These are phyloP conservation scores for Podospora pseudocomata DNA, from an alignment of 495 filamentous ascomycete genomes.

Conservation along the genomic window DNA sequence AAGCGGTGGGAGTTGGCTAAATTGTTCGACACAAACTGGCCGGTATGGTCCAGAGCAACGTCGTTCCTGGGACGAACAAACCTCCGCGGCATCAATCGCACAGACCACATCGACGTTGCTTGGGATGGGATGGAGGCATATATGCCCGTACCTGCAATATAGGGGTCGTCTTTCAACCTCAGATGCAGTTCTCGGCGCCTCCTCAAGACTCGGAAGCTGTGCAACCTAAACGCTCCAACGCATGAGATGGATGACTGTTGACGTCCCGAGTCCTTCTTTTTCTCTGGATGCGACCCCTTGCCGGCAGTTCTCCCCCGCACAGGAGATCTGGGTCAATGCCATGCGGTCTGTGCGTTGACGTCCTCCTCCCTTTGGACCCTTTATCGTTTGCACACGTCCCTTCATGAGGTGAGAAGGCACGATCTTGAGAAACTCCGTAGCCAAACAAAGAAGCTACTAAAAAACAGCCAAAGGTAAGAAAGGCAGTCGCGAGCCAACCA, in stretches of 20 bases:
- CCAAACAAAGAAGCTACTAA: not conserved
- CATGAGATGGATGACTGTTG: not conserved
- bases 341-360: constrained; percentile 17
- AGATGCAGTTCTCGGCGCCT: constrained; percentile 4
- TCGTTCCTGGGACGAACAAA: constrained; percentile 10
- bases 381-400: not conserved
- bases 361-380: not conserved
- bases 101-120: constrained; percentile 18
- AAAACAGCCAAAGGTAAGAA: not conserved
- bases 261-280: not conserved
- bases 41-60: constrained; percentile 11
- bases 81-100: constrained; percentile 23
- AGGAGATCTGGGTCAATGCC: constrained; percentile 18
- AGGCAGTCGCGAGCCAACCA: not conserved
- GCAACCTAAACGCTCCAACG: not conserved
- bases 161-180: not conserved
- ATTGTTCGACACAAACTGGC: constrained; percentile 15
- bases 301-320: constrained; percentile 11
- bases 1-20: constrained; percentile 15
- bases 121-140: constrained; percentile 11
- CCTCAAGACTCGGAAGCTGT: not conserved
- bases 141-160: not conserved
- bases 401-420: not conserved
- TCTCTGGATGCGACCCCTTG: not conserved
- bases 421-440: not conserved